Percentiles rank a stretch among this genome's conserved stretches.
Conservation (phyloP, 768 basidiomycete genomes). For the Suillus americanus region DNA sequence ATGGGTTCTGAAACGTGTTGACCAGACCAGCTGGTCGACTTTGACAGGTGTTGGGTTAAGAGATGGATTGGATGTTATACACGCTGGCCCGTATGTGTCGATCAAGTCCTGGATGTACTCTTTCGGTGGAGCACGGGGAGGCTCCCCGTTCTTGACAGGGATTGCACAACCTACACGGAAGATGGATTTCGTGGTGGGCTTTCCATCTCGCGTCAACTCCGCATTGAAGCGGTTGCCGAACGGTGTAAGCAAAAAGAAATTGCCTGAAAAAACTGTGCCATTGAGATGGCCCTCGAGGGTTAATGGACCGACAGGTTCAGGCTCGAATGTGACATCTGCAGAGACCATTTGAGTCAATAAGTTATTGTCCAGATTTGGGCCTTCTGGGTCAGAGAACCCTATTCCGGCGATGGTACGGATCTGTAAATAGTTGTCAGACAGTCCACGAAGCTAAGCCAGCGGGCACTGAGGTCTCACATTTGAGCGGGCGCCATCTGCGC, state of each 20-base stretch:
- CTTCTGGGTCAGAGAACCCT: slow-evolving; percentile 44
- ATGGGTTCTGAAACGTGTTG: slow-evolving; percentile 41
- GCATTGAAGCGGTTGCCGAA: slow-evolving; percentile 22
- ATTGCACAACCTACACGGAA: slow-evolving; percentile 41
- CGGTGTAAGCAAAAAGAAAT: slow-evolving; percentile 32
- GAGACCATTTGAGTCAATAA: slow-evolving; percentile 40
- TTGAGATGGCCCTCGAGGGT: slow-evolving; percentile 13
- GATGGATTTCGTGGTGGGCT: slow-evolving; percentile 11
- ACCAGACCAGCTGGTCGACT: slow-evolving; percentile 38
- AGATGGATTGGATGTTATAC: slow-evolving; percentile 2
- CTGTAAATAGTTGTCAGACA: slow-evolving; percentile 23
- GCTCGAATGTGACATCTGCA: slow-evolving; percentile 46
- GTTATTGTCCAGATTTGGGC: slow-evolving; percentile 15
- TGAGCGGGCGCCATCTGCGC: slow-evolving; percentile 52
- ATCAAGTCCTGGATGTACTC: slow-evolving; percentile 6
- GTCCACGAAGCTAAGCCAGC: neutral
- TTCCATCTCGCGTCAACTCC: neutral
- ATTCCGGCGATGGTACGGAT: slow-evolving; percentile 42
- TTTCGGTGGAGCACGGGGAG: slow-evolving; percentile 21
- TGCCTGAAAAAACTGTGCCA: slow-evolving; percentile 23
- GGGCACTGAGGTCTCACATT: slow-evolving; percentile 29
- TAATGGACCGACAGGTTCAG: slow-evolving; percentile 15
- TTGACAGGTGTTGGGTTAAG: slow-evolving; percentile 25
- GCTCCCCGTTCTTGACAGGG: slow-evolving; percentile 27
- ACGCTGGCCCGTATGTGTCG: neutral